Base-by-base conservation (phyloP, 2,329 filamentous ascomycete species). In the Zasmidium cellare region DNA sequence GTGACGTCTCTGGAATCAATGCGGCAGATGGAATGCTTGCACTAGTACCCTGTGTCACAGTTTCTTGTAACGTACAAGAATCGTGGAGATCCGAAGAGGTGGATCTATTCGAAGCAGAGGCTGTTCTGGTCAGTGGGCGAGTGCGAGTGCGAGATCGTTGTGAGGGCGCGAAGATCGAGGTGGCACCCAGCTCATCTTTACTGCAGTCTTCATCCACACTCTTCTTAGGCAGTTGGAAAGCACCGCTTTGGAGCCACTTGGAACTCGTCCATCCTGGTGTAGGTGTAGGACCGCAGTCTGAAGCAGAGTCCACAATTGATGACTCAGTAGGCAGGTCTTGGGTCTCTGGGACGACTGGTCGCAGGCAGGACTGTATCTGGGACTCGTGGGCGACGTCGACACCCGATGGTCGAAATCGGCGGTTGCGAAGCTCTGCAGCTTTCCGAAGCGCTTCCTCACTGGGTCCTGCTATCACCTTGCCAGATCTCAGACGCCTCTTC, bases 211-310 rank as follows among this genome's bases (percentile, higher is more conserved):
- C 62, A 25, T 66, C 62, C 16, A 66, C 64, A 23, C 47, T 28
- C 51, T 62, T 66, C 23, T 54, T 47, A 9, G 51, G 52, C 2
- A 57, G 58, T 49, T 59, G 46, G 22, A 65, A 59, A 7, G 60
- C 53, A 38, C 64, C 60, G 7, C 52, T 63, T 20, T 51, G 47
- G 25, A 62, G 46, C 64, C 64, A 66, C 54, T 60, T 66, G 5
- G 59, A 59, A 38, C 64, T 66, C 24, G 64, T 66, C 64, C 64
- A 66, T 14, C 62, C 64, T n/a, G 64, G 60, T 3, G 64, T 66
- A 3, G 64, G 64, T 12, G 63, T 62, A 3, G 63, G 59, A 19
- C 63, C 61, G 20, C 53, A 60, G 18, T 65, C 61, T 5, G 61
- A 64, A 11, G 50, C 28, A 9, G 57, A 52, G 6, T 57, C 52